Conservation (phyloP, 345 rosid genomes). For the Erodium maritimum region DNA sequence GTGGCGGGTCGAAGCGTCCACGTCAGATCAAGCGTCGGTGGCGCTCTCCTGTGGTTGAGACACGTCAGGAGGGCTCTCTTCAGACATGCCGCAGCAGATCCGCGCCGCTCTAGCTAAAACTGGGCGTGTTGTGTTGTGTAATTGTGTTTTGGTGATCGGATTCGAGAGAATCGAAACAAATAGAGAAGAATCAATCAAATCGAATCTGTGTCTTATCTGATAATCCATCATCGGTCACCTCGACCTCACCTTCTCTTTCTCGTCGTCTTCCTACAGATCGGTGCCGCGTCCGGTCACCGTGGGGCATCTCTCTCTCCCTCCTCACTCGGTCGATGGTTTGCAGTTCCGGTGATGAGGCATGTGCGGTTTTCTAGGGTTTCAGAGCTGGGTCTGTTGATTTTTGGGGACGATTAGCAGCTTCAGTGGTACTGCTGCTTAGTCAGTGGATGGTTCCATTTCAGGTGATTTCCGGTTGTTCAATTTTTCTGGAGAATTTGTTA, state of each 20-base stretch:
- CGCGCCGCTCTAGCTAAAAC: not conserved
- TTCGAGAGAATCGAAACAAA: not conserved
- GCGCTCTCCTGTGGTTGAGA: too few relatives aligned
- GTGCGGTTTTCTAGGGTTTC: not conserved
- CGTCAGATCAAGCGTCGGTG: too few relatives aligned
- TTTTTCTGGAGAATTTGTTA: not conserved
- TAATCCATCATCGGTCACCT: not conserved
- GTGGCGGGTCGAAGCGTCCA: too few relatives aligned
- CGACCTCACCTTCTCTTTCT: too few relatives aligned
- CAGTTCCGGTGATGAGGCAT: not conserved
- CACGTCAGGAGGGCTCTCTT: not conserved
- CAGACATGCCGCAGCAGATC: not conserved
- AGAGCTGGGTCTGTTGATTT: not conserved
- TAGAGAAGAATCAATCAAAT: not conserved
- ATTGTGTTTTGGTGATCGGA: not conserved
- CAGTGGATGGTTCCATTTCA: not conserved
- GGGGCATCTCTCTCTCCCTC: not conserved
- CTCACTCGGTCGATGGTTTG: not conserved
- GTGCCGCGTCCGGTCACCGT: not conserved
- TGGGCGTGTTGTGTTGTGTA: too few relatives aligned
- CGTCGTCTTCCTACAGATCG: too few relatives aligned
- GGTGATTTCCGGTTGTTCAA: not conserved
- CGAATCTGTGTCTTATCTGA: not conserved
- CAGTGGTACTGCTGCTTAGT: not conserved
- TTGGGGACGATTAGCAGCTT: not conserved